Base-by-base conservation (phyloP, 306 rosid genomes). In the Glycine tomentella region DNA sequence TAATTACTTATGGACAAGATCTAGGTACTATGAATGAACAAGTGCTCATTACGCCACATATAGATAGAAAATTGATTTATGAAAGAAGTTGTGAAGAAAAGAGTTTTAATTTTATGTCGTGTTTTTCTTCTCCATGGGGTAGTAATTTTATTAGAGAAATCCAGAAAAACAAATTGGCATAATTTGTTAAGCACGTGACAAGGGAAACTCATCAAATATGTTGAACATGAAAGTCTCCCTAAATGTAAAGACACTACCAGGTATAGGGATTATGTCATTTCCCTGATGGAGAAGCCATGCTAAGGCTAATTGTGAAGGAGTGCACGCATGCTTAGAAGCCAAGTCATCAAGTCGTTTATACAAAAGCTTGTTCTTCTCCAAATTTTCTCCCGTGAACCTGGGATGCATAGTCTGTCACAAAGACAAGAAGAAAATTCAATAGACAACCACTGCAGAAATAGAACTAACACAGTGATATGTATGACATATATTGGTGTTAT, bases 201-300 rank as follows among this genome's bases (percentile, higher is more conserved):
- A 53, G 36, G 72, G 31, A 75, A 78, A 17, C 81, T 12, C 7
- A 67, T 74, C 80, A 49, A 11, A 45, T 50, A 72, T 61, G 13
- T 52, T 64, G 56, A 70, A 44, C 8, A 34, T 31, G 20, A 2
- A 79, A 72, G 31, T 45, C 57, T 42, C 77, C 73, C 45, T 15
- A 58, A 42, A 44, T 38, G 16, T 62, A 10, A 72, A 40, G 61
- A 81, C 66, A 51, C 71, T 87, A 92, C 93, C 97, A 15, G 97
- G 97, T 62, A 92, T 89, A 42, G 95, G 92, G 83, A 92, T 31
- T 80, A 90, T 85, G 65, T 89, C 87, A 42, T 83, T 85, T 71
- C 89, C 92, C 81, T 88, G 97, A 78, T 88, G 90, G 20, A 92
- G 87, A 84, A 90, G 88, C 95, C 95, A 90, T 16, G 97, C 89